Evolutionary conservation across 495 filamentous ascomycete species (phyloP), one percentile per base, ranked within the genome.

Genomic region (Bombardia bombarda): DNA sequence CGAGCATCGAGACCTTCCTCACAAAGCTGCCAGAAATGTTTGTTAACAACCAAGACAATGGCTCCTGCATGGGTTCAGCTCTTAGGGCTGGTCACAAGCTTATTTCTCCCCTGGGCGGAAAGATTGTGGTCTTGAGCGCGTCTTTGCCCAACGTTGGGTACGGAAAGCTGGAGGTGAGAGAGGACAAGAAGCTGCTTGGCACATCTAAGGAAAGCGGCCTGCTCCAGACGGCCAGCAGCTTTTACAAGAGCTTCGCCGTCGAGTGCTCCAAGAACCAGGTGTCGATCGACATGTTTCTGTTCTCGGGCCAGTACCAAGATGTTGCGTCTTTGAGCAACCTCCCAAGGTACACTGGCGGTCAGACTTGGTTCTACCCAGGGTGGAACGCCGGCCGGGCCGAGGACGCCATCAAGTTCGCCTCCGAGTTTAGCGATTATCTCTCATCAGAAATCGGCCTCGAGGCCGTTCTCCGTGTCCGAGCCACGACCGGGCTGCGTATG

Each of bases 221-320:
- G 23, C 70, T 98, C 37, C 90, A 96, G 58, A 97, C 93, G 0
- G 86, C 76, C 10, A 94, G 84, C 67, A 84, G 85, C 49, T 98
- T 98, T 63, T 98, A 98, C 76, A 98, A 98, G 72, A 94, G 87
- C 57, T 98, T 98, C 60, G 92, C 92, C 2, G 93, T 98, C 5
- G 92, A 98, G 58, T 98, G 92, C 62, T 96, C 90, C 33, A 98
- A 98, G 67, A 90, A 90, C 46, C 92, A 98, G 60, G 90, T 98
- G 7, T 97, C 90, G 0, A 86, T 97, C 55, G 92, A 98, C 64
- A 98, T 98, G 92, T 98, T 98, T 70, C 74, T 98, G 34, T 98
- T 98, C 73, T 90, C 87, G 3, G 89, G 88, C 9, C 84, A 90
- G 54, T 98, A 98, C 61, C 92, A 96, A 58, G 92, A 98, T 55